Base-by-base conservation (phyloP, 2,329 filamentous ascomycete genomes). In the Diaporthe citrichinensis region DNA sequence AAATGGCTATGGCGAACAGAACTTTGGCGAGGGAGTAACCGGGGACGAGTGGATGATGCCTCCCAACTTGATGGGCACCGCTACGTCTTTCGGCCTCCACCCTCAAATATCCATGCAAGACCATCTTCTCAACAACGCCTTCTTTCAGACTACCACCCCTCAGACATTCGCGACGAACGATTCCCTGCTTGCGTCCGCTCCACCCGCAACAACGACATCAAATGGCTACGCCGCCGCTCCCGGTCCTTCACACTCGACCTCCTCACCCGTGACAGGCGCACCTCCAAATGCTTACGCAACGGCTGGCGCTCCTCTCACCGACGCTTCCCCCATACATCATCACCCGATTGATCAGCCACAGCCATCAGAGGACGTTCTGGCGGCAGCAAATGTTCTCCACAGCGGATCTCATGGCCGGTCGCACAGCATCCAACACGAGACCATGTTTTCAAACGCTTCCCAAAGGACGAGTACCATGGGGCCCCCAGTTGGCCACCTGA, bases 31-130 rank as follows among this genome's bases (percentile, higher is more conserved):
- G 78, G 86, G 88, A 14, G 84, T 88, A 51, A 85, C 86, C 78
- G 88, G 82, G 79, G 87, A 88, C 55, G 84, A 85, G 73, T 92
- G 90, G 90, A 82, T 87, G 62, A 90, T 93, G 28, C 92, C 92
- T 7, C 92, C 92, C 2, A 88, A 88, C 67, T 91, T 94, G 78
- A 90, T 94, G 84, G 92, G 92, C 69, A 91, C 92, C 17, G 86
- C 90, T 1, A 93, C 92, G 28, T 93, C 91, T 4, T 90, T 90
- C 77, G 91, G 91, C 25, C 88, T 90, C 68, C 89, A 90, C 49
- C 84, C 86, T 20, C 78, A 80, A 25, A 78, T 81, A 15, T 77
- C 81, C 4, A 77, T 81, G 23, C 49, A 49, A 65, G 78, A 81
- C 20, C 79, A 78, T 23, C 75, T 84, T 41, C 73, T 80, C 20